Evolutionary conservation across 805 yeast species (phyloP).

Genomic region (Brettanomyces custersianus): DNA sequence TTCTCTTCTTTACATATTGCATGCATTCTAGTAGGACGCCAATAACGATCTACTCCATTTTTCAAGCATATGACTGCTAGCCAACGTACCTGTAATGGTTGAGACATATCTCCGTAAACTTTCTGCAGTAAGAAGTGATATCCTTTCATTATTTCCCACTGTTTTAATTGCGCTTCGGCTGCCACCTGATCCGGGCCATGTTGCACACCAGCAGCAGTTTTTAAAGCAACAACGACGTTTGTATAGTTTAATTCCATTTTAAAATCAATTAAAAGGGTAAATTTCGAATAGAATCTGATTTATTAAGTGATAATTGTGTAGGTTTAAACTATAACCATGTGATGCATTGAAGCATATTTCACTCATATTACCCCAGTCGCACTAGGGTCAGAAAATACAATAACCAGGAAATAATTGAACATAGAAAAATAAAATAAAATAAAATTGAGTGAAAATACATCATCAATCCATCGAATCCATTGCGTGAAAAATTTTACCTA

Average conservation of each 20-base stretch:
- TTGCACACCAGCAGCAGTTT: slow-evolving; percentile 42
- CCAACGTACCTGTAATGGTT: slow-evolving; percentile 70
- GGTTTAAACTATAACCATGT: too few relatives aligned
- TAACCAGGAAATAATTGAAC: too few relatives aligned
- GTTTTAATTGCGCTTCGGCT: slow-evolving; percentile 63
- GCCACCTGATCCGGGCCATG: slow-evolving; percentile 42
- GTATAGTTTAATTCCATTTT: slow-evolving; percentile 10
- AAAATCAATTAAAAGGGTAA: too few relatives aligned
- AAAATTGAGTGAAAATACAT: too few relatives aligned
- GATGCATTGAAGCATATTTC: too few relatives aligned
- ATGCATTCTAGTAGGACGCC: slow-evolving; percentile 61
- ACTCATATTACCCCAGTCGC: too few relatives aligned
- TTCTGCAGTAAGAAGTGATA: slow-evolving; percentile 28
- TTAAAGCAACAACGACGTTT: slow-evolving; percentile 30
- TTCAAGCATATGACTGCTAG: slow-evolving; percentile 80
- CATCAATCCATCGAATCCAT: too few relatives aligned
- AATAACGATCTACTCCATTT: slow-evolving; percentile 75
- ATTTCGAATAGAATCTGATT: too few relatives aligned
- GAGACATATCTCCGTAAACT: slow-evolving; percentile 49
- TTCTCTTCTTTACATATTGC: slow-evolving; percentile 63
- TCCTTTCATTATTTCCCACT: slow-evolving; percentile 54
- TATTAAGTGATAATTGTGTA: too few relatives aligned
- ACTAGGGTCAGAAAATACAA: too few relatives aligned
- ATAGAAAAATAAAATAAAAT: too few relatives aligned
- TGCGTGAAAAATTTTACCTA: slow-evolving; percentile 1